Evolutionary conservation across 1,284 basidiomycete species (phyloP).

Genomic region (Pyrrhoderma lamaoense): DNA sequence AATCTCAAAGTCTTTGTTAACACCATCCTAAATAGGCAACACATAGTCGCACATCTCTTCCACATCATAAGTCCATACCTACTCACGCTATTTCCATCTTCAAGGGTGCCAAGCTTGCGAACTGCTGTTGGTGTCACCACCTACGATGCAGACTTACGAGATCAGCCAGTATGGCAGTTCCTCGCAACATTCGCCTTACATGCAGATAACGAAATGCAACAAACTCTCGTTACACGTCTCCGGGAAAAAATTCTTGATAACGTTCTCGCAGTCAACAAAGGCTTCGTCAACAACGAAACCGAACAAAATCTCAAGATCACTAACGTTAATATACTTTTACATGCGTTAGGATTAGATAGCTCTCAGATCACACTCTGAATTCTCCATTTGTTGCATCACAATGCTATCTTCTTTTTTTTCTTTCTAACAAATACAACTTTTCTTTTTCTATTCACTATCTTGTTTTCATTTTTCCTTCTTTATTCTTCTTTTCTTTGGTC

Average conservation of each 20-base stretch:
- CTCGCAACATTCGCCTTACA: conserved; percentile 85
- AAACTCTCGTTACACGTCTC: conserved; percentile 80
- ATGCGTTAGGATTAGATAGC: conserved; percentile 79
- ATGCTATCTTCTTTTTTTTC: conserved; percentile 13
- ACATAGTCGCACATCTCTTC: conserved; percentile 82
- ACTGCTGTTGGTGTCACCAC: conserved; percentile 27
- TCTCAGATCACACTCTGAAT: conserved; percentile 63
- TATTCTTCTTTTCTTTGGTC: not conserved
- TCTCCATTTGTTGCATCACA: conserved; percentile 13
- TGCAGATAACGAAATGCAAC: conserved; percentile 79
- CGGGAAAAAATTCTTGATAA: conserved; percentile 92
- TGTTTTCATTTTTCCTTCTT: not conserved
- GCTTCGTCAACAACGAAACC: conserved; percentile 62
- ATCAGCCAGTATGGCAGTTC: conserved; percentile 91
- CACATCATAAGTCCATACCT: conserved; percentile 71
- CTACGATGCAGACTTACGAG: conserved; percentile 59
- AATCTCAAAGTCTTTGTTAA: conserved; percentile 15
- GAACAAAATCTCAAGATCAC: conserved; percentile 59
- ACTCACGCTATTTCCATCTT: conserved; percentile 83
- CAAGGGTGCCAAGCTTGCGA: conserved; percentile 54
- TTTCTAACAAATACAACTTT: conserved; percentile 16
- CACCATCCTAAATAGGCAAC: conserved; percentile 45
- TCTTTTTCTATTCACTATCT: conserved; percentile 21
- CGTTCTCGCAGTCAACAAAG: conserved; percentile 70
- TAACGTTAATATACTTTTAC: conserved; percentile 83